Base-by-base conservation (phyloP, 1,284 basidiomycete genomes). In the Jaminaea rosea region DNA sequence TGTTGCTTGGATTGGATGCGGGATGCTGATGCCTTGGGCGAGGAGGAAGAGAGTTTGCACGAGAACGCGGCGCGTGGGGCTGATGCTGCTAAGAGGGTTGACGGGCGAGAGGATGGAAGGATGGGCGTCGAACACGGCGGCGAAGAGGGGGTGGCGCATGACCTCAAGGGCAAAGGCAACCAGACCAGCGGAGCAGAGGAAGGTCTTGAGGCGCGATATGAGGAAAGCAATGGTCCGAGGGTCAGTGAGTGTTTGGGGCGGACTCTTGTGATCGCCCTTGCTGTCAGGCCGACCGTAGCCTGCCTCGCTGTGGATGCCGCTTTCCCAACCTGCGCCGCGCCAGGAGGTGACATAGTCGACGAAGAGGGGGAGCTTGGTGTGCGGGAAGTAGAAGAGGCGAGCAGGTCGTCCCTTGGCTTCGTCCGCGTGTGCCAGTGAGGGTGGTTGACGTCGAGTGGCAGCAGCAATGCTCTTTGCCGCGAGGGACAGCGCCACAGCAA, bases 261-360 rank as follows among this genome's bases (percentile, higher is more conserved):
- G 13, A 55, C 55, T 7, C 39, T 23, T 11, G 15, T 4, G 19
- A 7, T 11, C n/a, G n/a, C n/a, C n/a, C n/a, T n/a, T n/a, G n/a
- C n/a, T n/a, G n/a, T n/a, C n/a, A n/a, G n/a, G n/a, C n/a, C n/a
- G n/a, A n/a, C n/a, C n/a, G n/a, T n/a, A n/a, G n/a, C 53, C 54
- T 0, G 47, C 32, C 7, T 41, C 47, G 11, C 49, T 34, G n/a
- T 49, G 53, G 15, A 59, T 36, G 23, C 62, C 62, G 21, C 57
- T 45, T 34, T 56, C 45, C 62, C 62, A 64, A 15, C 62, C 62
- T 1, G 60, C 13, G 2, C 50, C 60, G n/a, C 62, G 48, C n/a
- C 58, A 7, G 26, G 58, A 58, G 21, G 48, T 10, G 17, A 60
- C 44, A 7, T 59, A 42, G 39, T 64, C 62, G 5, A 62, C 36